A percentile compares a stretch with the other conserved stretches of the same genome.
phyloP scores from a whole-genome alignment of 2,329 filamentous ascomycete species.

The Aspergillus terreus region DNA sequence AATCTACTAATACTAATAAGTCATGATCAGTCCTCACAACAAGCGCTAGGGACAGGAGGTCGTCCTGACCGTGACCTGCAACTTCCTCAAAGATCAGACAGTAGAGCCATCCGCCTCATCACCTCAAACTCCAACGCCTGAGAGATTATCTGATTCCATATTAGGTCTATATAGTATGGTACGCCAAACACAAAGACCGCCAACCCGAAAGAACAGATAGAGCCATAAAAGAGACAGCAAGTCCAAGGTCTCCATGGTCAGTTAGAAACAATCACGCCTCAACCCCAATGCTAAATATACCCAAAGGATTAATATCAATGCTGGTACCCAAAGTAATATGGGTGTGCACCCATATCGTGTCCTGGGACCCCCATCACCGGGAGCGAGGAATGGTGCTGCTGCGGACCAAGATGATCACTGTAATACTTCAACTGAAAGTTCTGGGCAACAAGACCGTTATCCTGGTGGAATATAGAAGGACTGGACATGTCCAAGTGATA shows the following conservation, averaged over 20 bases:
- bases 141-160: too few species aligned
- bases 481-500: slow-evolving; percentile 8
- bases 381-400: slow-evolving; percentile 6
- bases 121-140: too few species aligned
- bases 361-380: slow-evolving; percentile 14
- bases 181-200: too few species aligned
- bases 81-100: too few species aligned
- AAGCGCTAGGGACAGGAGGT: too few species aligned
- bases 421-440: slow-evolving; percentile 15
- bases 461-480: slow-evolving; percentile 6
- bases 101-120: too few species aligned
- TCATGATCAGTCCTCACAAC: too few species aligned
- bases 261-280: not conserved
- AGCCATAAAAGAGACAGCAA: slow-evolving; percentile 6
- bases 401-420: slow-evolving; percentile 8
- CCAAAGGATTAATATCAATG: not conserved
- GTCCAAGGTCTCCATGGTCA: not conserved
- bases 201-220: not conserved
- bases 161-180: too few species aligned
- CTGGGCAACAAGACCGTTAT: slow-evolving; percentile 7
- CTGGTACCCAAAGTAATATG: slow-evolving; percentile 28
- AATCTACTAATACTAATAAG: too few species aligned
- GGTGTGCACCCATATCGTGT: slow-evolving; percentile 16
- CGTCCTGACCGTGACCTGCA: too few species aligned
- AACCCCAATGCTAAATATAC: not conserved